Evolutionary conservation across 345 rosid species (phyloP), one percentile per base, ranked within the genome.

Genomic region (Citrus sp.): DNA sequence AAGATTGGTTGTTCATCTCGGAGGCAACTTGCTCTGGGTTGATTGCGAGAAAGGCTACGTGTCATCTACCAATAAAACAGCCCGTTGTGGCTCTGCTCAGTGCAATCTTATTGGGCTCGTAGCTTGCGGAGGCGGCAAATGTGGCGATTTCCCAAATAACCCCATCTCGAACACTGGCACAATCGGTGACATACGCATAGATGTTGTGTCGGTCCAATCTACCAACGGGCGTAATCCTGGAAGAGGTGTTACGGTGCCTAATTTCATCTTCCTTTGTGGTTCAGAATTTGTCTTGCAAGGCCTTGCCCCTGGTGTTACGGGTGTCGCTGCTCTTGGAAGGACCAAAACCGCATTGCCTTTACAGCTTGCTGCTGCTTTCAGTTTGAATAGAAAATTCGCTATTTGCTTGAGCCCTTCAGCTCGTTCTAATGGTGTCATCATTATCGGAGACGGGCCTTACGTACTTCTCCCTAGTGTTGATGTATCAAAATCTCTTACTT

Each of bases 21-120:
- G 78, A 1, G 89, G 88, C 32, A 76, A 71, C 8, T 72, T 64
- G 67, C 42, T 75, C 6, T 83, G 89, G 91, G 82, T 86, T 28
- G 82, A 85, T 66, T 86, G 88, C 18, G 82, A 82, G 2, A 28
- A 70, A 13, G 63, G 74, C 59, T 86, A 79, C 30, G 64, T 46
- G 27, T 88, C 90, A 24, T 74, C 85, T 2, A 40, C 89, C 9
- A 78, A 77, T 70, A 27, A 42, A 9, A 72, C 84, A 2, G 81
- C 77, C 5, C 76, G 51, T 7, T 84, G 80, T 24, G 62, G 73
- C 54, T 84, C 89, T 0, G 78, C 82, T 34, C 74, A 67, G 16
- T 84, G 89, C 82, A 51, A 67, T 1, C 55, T 83, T 3, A 81
- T 78, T 5, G 27, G 16, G 0, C 64, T 67, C 7, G 69, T 76